phyloP scores from a whole-genome alignment of 2,329 filamentous ascomycete species.

The Apiospora malaysiana region DNA sequence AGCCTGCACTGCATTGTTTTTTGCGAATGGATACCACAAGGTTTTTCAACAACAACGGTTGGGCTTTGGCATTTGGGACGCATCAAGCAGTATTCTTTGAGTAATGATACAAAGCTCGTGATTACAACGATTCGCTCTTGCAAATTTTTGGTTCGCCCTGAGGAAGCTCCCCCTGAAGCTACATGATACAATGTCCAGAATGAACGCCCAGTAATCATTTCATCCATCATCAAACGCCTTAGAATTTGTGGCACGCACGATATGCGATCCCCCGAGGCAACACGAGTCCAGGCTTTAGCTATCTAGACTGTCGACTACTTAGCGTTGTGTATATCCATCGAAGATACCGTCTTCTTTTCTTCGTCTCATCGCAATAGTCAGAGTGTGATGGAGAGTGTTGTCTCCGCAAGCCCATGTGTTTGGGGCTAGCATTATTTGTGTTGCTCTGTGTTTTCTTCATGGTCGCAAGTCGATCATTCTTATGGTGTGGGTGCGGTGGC shows the following conservation, averaged over 20 bases:
- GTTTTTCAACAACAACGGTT: background rate
- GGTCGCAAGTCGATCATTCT: background rate
- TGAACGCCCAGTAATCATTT: background rate
- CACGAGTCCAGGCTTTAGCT: background rate
- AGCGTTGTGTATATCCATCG: background rate
- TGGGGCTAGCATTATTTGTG: background rate
- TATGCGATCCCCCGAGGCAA: background rate
- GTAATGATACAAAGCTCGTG: constrained; percentile 4
- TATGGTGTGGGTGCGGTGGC: background rate
- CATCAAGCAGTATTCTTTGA: background rate
- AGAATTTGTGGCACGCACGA: background rate
- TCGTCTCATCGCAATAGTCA: background rate
- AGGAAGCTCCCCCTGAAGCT: background rate
- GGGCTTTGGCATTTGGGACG: background rate
- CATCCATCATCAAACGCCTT: constrained; percentile 16
- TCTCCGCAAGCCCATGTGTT: background rate
- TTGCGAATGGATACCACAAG: constrained; percentile 6
- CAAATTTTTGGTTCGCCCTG: background rate
- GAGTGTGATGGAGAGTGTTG: background rate
- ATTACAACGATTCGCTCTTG: background rate
- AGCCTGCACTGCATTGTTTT: constrained; percentile 7
- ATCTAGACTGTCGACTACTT: too few relatives aligned
- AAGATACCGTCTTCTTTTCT: background rate
- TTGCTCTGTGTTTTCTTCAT: background rate
- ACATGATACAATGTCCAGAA: background rate